These are phyloP conservation scores for Tetrahymena malaccensis DNA, from an alignment of 73 alveolate species.

Conservation along the genomic window DNA sequence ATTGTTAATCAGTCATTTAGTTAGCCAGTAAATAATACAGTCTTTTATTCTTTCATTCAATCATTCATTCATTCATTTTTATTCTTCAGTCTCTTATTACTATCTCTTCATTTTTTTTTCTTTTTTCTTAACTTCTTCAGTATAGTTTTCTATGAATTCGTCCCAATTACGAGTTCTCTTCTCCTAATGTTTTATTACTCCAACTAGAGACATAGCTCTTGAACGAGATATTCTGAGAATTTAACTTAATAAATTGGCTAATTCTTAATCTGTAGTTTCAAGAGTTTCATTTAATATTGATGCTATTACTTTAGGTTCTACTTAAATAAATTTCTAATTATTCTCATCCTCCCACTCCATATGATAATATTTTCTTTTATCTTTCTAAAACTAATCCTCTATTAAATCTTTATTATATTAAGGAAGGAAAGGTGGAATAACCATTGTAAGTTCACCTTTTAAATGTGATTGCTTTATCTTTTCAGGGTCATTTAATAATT, in stretches of 20 bases:
- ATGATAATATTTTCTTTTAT: background rate
- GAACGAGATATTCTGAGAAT: background rate
- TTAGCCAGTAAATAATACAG: too few species aligned
- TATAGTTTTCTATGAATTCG: background rate
- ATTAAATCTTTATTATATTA: slow-evolving; percentile 30
- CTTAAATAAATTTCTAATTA: background rate
- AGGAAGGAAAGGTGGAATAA: slow-evolving; percentile 55
- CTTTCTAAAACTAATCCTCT: background rate
- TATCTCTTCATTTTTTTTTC: background rate
- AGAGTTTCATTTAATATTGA: background rate
- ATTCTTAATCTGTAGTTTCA: background rate
- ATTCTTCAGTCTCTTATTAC: background rate
- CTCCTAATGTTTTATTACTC: background rate
- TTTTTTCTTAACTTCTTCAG: background rate
- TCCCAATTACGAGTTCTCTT: background rate
- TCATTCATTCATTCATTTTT: background rate
- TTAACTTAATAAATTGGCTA: background rate
- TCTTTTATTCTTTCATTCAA: too few species aligned
- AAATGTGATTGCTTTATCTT: slow-evolving; percentile 14
- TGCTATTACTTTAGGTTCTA: background rate
- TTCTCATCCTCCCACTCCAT: background rate
- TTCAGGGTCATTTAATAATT: slow-evolving; percentile 17
- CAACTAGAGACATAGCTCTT: background rate
- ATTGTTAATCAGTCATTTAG: too few species aligned
- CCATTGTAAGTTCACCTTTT: slow-evolving; percentile 76